Base-by-base conservation (phyloP, 768 basidiomycete genomes). In the Suillus tomentosus region DNA sequence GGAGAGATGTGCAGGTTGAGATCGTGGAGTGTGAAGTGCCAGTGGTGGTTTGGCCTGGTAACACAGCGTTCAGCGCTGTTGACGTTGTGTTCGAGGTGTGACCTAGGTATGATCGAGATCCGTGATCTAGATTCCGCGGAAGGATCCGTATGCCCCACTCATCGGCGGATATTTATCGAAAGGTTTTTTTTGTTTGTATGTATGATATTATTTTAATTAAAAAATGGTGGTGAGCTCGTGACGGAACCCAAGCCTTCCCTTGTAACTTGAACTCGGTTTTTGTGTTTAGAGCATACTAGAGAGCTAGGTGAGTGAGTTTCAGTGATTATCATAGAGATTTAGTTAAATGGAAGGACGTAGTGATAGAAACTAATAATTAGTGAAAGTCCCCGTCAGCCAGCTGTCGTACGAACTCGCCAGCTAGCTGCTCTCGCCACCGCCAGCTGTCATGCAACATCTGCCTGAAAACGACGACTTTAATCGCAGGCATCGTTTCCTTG, bases 11-110 rank as follows among this genome's bases (percentile, higher is more conserved):
- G 13, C 80, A 75, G 71, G 82, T 90, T 31, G 95, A 98, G 82
- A 92, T 89, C 64, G 94, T 99, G 19, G 96, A 97, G 75, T 97
- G 95, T 70, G 92, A 95, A 74, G 91, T 99, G 50, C 93, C 94
- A 22, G 85, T 99, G 63, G 86, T 76, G 68, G 90, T 97, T 1
- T 95, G 90, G 84, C 89, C 95, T 13, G 93, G 93, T 51, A 95
- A 94, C 77, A 96, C 93, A 5, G 90, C 88, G 51, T 95, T 92
- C 77, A 89, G 86, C 75, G 86, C 92, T 4, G 80, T 84, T 71
- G 88, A 92, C 66, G 88, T 93, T 9, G 86, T 91, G 36, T 92
- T 93, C 73, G 88, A 89, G 72, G 87, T 92, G 4, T 91, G 72
- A 74, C 6, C 40, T 17, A 4, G 19, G 43, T 39, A 27, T 27